Percentiles rank a stretch among this genome's conserved stretches.
These are phyloP conservation scores for Annulohypoxylon moriforme DNA, from an alignment of 495 filamentous ascomycete species.

Conservation along the genomic window DNA sequence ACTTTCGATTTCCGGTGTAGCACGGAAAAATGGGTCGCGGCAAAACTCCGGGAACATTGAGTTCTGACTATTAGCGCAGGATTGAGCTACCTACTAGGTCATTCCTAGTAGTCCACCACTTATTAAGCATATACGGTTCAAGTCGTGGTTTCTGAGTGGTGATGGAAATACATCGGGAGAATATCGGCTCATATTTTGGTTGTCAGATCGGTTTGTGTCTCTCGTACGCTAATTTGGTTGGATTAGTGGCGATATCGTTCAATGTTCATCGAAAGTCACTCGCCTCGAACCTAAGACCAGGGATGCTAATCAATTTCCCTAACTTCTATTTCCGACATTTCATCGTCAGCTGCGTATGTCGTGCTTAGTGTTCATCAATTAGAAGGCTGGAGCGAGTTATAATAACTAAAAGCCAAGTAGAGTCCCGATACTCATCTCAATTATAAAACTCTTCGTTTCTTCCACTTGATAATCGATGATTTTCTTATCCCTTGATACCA, in stretches of 20 bases:
- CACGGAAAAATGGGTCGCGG: conserved; percentile 6
- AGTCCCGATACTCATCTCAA: neutral
- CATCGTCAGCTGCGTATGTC: conserved; percentile 24
- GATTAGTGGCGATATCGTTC: neutral
- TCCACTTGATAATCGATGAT: neutral
- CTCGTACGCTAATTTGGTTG: neutral
- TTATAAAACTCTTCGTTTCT: conserved; percentile 15
- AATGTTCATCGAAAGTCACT: neutral
- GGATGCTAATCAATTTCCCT: neutral
- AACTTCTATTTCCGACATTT: neutral
- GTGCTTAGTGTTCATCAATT: neutral
- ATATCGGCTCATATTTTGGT: conserved; percentile 19
- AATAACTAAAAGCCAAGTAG: neutral
- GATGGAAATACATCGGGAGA: conserved; percentile 22
- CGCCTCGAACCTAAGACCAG: neutral
- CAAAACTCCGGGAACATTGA: conserved; percentile 15
- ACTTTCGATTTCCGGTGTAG: conserved; percentile 3
- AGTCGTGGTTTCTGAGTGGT: no score
- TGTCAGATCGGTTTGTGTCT: neutral
- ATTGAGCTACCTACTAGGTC: no score
- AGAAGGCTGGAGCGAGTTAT: neutral
- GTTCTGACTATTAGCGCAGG: no score
- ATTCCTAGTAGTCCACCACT: no score
- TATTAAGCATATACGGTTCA: neutral
- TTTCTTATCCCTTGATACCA: neutral